Conservation (phyloP, 192 early-diverging fungal genomes). For the Pilaira anomala region DNA sequence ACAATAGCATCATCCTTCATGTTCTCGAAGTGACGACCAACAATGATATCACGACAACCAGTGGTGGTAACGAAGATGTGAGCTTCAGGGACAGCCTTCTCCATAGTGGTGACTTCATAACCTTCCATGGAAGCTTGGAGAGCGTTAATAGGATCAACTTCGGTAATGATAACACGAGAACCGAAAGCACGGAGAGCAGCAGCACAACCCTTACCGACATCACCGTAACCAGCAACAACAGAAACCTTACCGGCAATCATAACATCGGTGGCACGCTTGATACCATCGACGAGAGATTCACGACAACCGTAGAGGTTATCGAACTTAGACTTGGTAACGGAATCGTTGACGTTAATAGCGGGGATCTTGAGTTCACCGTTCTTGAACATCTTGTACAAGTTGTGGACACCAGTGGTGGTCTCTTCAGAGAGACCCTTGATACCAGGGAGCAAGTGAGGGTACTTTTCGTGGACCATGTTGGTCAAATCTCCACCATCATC, state of each 20-base stretch:
- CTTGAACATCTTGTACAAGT: conserved; percentile 98
- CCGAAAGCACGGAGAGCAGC: conserved; percentile 97
- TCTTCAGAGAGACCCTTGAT: conserved; percentile 98
- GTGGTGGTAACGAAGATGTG: conserved; percentile 99
- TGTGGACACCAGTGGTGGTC: conserved; percentile 99
- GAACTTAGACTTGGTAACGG: conserved; percentile 99
- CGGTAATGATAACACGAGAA: conserved; percentile 95
- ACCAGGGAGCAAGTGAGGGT: conserved; percentile 80
- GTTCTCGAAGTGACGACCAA: conserved; percentile 82
- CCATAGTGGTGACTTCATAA: conserved; percentile 99
- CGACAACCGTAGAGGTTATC: conserved; percentile 99
- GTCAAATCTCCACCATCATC: conserved; percentile 99
- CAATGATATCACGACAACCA: conserved; percentile 98
- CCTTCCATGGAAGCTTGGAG: conserved; percentile 99
- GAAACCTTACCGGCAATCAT: conserved; percentile 99
- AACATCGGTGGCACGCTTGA: conserved; percentile 99
- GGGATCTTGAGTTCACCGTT: conserved; percentile 96
- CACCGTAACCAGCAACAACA: conserved; percentile 98
- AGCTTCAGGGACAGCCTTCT: conserved; percentile 84
- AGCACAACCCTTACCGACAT: conserved; percentile 99
- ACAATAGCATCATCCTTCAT: conserved; percentile 99
- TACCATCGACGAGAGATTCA: conserved; percentile 98
- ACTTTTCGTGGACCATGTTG: conserved; percentile 92
- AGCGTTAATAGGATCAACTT: conserved; percentile 99
- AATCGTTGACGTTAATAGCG: conserved; percentile 99